Base-by-base conservation (phyloP, 2,329 filamentous ascomycete species). In the Botrytis medusae region DNA sequence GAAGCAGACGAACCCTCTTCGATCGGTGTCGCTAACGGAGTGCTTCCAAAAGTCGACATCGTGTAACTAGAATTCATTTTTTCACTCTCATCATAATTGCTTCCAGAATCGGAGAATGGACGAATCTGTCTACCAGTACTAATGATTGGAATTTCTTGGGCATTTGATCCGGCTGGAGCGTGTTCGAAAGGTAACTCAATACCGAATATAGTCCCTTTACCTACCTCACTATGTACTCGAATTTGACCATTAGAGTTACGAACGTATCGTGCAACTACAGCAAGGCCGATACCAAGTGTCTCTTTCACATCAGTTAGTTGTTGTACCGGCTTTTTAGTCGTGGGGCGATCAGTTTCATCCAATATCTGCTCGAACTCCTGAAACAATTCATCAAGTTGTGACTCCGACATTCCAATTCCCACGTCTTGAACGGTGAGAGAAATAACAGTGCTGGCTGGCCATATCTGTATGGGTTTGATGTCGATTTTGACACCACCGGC, bases 351-450 rank as follows among this genome's bases (percentile, higher is more conserved):
- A 0, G 80, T 82, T 68, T 87, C 86, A 1, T 82, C 84, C 69
- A 83, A 85, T 25, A 91, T 87, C 77, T 91, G 86, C 75, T 90
- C 88, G 8, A 90, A 81, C 62, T 90, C 88, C 67, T 85, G 84
- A 74, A 90, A 90, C 1, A 89, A 80, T 6, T 86, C 84, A 78
- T 92, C 87, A 0, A 89, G 80, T 73, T 84, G 88, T 48, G 67
- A 29, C 67, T 79, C 77, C 0, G 76, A 74, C 48, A 79, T 72
- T 22, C 77, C 77, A 32, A 51, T 63, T 2, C 77, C 77, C 22
- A 74, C 61, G 44, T 79, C 77, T 65, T 76, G 71, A 25, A 78
- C 73, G 18, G 73, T 74, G 18, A 78, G 72, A 46, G 75, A 74
- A 22, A 79, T 72, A 5, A 77, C 42, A 9, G 73, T 74, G 25